Conservation (phyloP, 2,329 filamentous ascomycete species). For the Dactylella cylindrospora region DNA sequence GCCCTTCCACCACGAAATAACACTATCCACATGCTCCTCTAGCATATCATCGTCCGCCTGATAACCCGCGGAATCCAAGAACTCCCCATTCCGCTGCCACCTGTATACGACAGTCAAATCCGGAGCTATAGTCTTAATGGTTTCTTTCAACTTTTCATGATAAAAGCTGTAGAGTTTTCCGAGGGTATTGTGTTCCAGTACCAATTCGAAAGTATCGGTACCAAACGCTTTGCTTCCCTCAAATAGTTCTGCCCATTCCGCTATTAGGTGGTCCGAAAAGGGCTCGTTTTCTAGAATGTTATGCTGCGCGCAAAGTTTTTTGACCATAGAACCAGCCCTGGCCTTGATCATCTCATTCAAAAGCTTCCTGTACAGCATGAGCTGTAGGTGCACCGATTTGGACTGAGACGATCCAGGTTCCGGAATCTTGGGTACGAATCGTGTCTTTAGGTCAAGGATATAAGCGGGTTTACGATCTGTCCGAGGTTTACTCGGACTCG, state of each 20-base stretch:
- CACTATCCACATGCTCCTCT: constrained; percentile 65
- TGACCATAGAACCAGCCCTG: constrained; percentile 66
- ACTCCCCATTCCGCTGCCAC: constrained; percentile 54
- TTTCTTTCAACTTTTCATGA: constrained; percentile 55
- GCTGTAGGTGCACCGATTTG: constrained; percentile 77
- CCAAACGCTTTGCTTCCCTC: constrained; percentile 13
- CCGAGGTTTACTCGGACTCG: constrained; percentile 41
- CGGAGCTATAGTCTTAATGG: constrained; percentile 61
- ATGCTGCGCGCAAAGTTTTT: constrained; percentile 70
- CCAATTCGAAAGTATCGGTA: constrained; percentile 53
- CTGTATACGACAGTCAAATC: constrained; percentile 63
- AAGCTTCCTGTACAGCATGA: constrained; percentile 86
- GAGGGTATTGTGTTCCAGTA: constrained; percentile 63
- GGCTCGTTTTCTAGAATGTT: constrained; percentile 63
- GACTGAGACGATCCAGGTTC: constrained; percentile 60
- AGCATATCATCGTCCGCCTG: constrained; percentile 67
- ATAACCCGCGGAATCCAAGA: constrained; percentile 64
- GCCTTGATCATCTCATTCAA: constrained; percentile 70
- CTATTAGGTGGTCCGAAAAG: constrained; percentile 73
- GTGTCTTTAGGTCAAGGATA: constrained; percentile 85
- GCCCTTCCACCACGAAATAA: constrained; percentile 87
- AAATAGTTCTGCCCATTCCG: constrained; percentile 35
- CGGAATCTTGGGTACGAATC: constrained; percentile 64
- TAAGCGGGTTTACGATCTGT: constrained; percentile 59
- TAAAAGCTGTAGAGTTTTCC: constrained; percentile 62